Conservation (phyloP, 352 stramenopile genomes). For the Plasmopara halstedii region DNA sequence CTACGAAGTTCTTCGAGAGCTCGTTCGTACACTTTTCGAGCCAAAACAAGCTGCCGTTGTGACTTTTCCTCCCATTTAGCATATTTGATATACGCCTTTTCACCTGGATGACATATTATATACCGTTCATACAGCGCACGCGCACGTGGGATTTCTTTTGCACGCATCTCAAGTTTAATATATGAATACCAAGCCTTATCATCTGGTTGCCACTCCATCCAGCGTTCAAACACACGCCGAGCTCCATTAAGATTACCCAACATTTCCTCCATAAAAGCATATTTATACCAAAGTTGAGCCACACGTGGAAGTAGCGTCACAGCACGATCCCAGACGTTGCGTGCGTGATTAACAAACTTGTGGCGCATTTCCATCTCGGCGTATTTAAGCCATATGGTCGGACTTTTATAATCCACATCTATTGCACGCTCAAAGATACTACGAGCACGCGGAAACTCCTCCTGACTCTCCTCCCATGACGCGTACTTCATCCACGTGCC, state of each 20-base stretch:
- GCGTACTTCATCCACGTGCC: constrained; percentile 99
- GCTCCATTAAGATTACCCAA: constrained; percentile 92
- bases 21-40: constrained; percentile 93
- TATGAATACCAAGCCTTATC: constrained; percentile 98
- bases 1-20: constrained; percentile 87
- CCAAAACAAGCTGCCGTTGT: constrained; percentile 87
- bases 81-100: constrained; percentile 96
- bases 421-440: constrained; percentile 97
- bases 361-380: constrained; percentile 99
- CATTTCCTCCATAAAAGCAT: constrained; percentile 99
- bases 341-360: constrained; percentile 98
- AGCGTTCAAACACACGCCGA: constrained; percentile 94
- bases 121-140: constrained; percentile 93
- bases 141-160: constrained; percentile 77
- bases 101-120: constrained; percentile 83
- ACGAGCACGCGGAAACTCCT: constrained; percentile 95
- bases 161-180: constrained; percentile 97
- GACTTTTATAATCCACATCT: constrained; percentile 95
- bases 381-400: constrained; percentile 97
- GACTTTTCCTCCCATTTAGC: constrained; percentile 97
- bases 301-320: constrained; percentile 94
- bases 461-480: constrained; percentile 97
- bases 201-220: constrained; percentile 97
- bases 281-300: constrained; percentile 99
- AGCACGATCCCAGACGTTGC: constrained; percentile 93